Conservation (phyloP, 495 filamentous ascomycete genomes). For the Penicillium turbatum region DNA sequence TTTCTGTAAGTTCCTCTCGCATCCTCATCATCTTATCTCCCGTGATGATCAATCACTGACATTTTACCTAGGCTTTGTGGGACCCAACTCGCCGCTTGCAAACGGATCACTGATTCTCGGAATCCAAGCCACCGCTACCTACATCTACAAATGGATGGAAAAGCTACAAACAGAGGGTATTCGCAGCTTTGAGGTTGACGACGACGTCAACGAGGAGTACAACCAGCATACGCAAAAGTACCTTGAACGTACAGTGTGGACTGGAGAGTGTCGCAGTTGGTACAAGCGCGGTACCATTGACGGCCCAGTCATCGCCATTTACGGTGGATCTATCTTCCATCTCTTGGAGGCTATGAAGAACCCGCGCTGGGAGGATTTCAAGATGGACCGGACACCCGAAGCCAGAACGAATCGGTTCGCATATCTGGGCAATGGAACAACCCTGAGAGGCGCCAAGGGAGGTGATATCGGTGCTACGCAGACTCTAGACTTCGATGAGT, state of each 20-base stretch:
- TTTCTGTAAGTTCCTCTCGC: constrained; percentile 14
- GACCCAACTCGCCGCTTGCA: constrained; percentile 46
- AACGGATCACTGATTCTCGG: constrained; percentile 1
- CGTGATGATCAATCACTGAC: too few species aligned
- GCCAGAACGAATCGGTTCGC: constrained; percentile 40
- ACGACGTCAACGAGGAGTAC: constrained; percentile 1
- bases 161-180: background rate
- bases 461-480: constrained; percentile 11
- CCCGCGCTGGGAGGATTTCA: constrained; percentile 45
- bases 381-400: constrained; percentile 27
- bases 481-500: constrained; percentile 18
- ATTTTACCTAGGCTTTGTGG: constrained; percentile 42
- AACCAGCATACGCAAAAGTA: constrained; percentile 28
- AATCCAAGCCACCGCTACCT: background rate
- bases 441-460: constrained; percentile 12
- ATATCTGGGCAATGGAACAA: constrained; percentile 44
- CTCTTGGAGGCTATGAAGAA: constrained; percentile 47
- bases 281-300: constrained; percentile 29
- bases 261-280: constrained; percentile 35
- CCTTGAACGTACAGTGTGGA: constrained; percentile 35
- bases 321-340: constrained; percentile 32
- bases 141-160: constrained; percentile 1
- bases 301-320: constrained; percentile 14
- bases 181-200: background rate
- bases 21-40: too few species aligned